Base-by-base conservation (phyloP, 176 grass and related monocot species). In the Triticum monococcum region DNA sequence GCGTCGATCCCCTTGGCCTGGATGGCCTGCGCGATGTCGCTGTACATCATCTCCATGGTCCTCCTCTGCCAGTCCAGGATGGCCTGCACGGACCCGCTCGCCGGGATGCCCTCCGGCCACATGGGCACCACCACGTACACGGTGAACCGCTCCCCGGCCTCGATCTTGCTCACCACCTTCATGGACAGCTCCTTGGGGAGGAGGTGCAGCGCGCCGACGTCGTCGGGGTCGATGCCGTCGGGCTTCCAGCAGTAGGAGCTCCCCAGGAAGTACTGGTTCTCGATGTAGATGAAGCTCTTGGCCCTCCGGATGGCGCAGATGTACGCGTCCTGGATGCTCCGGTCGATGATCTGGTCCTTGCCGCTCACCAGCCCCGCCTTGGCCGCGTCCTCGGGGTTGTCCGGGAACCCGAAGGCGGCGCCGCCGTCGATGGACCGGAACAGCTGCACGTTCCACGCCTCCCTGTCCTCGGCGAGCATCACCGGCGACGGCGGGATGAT, bases 31-130 rank as follows among this genome's bases (percentile, higher is more conserved):
- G 77, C 78, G 78, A 98, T 94, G 81, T 98, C 97, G 10, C 71
- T 80, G 85, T 98, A 96, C 97, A 98, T 98, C 97, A 98, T 96
- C 79, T 96, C 92, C 77, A 98, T 92, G 26, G 97, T 98, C 20
- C 93, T 71, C 7, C 92, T 57, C 61, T 96, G 97, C 97, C 97
- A 98, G 66, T 92, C 97, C 5, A 98, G 86, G 52, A 98, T 98
- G 2, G 97, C 97, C 79, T 98, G 97, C 43, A 98, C 94, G n/a
- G 94, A 96, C 3, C 76, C 92, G 80, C 93, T 96, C 62, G 89
- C 97, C 2, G 97, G 97, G 16, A 96, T 83, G 16, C 97, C 97
- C 83, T 98, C 97, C 1, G 97, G 97, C 97, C 97, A 98, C 97
- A 98, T 98, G 3, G 96, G 96, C 70, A 98, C 83, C 0, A 98